Base-by-base conservation (phyloP, 768 basidiomycete genomes). In the Hysterangium stoloniferum region DNA sequence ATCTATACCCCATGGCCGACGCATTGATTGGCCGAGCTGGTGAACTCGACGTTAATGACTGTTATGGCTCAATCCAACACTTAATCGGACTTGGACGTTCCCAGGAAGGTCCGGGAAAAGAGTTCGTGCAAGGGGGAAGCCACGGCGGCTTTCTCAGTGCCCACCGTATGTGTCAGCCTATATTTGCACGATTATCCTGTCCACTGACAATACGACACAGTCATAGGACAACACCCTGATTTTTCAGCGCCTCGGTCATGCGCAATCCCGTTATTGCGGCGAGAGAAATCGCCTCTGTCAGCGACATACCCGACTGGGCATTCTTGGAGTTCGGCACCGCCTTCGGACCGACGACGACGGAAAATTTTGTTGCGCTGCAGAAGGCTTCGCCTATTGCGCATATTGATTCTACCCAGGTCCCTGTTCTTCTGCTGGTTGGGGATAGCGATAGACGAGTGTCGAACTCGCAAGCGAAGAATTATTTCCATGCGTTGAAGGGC, bases 261-360 rank as follows among this genome's bases (percentile, higher is more conserved):
- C 75, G 80, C 35, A 88, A 87, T 58, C 84, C 85, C 0, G 86
- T 86, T 48, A 80, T 79, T 34, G 78, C 79, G 3, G 70, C 68
- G 0, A 79, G 79, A 11, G 78, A 80, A 40, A 63, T 80, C 25
- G 32, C 52, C 4, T 63, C 74, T 1, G 66, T 66, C 0, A 76
- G 75, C 1, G 85, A 87, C 53, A 86, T 88, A 35, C 75, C 80
- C 6, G 84, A 86, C 57, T 87, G 84, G 84, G 57, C 62, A 1
- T 69, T 59, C 72, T 70, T 53, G 64, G 77, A 60, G 54, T 77
- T 64, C 27, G 67, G 61, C 2, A 37, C 67, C 1, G 64, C 24
- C 37, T 81, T 35, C 61, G 61, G 12, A 63, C 53, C 68, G 15
- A 65, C 84, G 50, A 71, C 72, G 1, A 70, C 76, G 0, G 68